phyloP scores from a whole-genome alignment of 2,329 filamentous ascomycete genomes.

The Fusarium buharicum region DNA sequence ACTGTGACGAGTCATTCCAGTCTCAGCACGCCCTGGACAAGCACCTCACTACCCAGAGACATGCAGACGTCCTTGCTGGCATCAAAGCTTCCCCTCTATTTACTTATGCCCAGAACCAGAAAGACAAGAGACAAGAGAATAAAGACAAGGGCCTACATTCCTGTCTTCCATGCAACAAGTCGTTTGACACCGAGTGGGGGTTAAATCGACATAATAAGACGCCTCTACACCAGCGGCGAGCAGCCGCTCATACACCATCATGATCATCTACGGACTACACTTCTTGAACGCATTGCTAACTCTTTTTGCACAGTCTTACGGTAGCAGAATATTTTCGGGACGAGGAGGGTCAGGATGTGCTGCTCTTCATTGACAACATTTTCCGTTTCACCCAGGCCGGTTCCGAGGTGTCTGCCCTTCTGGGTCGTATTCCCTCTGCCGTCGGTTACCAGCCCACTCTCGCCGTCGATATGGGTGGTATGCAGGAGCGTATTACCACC shows the following conservation, averaged over 20 bases:
- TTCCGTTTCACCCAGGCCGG: constrained; percentile 99
- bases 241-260: constrained; percentile 10
- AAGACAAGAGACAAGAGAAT: no score
- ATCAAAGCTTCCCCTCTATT: no score
- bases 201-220: no score
- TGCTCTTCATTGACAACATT: constrained; percentile 99
- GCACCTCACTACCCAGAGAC: no score
- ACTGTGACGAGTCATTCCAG: no score
- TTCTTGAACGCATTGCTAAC: not conserved
- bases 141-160: no score
- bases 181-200: no score
- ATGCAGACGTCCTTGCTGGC: no score
- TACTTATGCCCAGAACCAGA: no score
- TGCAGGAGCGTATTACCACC: constrained; percentile 99
- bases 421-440: constrained; percentile 99
- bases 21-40: no score
- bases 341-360: constrained; percentile 87
- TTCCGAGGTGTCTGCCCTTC: constrained; percentile 99
- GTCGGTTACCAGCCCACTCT: constrained; percentile 99
- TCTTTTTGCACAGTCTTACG: constrained; percentile 57
- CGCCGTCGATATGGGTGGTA: constrained; percentile 97
- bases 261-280: not conserved
- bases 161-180: no score
- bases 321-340: constrained; percentile 86
- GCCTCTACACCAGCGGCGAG: no score